phyloP scores from a whole-genome alignment of 2,329 filamentous ascomycete species.

The Nothophaeocryptopus gaeumannii region DNA sequence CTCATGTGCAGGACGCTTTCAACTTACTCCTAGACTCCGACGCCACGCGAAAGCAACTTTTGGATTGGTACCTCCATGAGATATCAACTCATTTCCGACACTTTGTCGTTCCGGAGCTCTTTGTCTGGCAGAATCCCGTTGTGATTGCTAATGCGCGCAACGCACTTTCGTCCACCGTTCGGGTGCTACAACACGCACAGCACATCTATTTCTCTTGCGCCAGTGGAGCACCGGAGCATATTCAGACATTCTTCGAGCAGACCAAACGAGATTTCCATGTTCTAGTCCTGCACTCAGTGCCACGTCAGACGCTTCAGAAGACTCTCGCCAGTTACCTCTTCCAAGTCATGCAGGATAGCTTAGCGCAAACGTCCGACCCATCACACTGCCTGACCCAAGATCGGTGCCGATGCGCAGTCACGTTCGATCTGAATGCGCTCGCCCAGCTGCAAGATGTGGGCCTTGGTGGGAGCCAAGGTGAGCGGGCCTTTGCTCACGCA shows the following conservation, averaged over 20 bases:
- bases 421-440: constrained; percentile 24
- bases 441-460: constrained; percentile 58
- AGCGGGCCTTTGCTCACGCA: constrained; percentile 68
- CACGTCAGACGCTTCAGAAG: constrained; percentile 28
- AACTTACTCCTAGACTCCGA: constrained; percentile 10
- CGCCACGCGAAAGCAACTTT: constrained; percentile 30
- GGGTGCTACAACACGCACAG: constrained; percentile 38
- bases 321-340: constrained; percentile 26
- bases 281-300: constrained; percentile 28
- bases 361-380: constrained; percentile 15
- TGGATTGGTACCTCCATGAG: constrained; percentile 49
- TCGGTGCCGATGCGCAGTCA: constrained; percentile 29
- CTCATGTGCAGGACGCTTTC: constrained; percentile 20
- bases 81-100: constrained; percentile 43
- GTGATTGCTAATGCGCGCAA: constrained; percentile 28
- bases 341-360: constrained; percentile 24
- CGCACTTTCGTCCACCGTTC: constrained; percentile 38
- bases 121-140: constrained; percentile 28
- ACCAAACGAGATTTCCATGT: constrained; percentile 25
- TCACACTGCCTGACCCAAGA: constrained; percentile 44
- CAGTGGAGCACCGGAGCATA: background rate
- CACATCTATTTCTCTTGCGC: constrained; percentile 34
- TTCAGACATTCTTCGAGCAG: constrained; percentile 4
- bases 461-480: constrained; percentile 65
- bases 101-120: constrained; percentile 25